Evolutionary conservation across 1,139 yeast species (phyloP).

Genomic region (Scheffersomyces titani): DNA sequence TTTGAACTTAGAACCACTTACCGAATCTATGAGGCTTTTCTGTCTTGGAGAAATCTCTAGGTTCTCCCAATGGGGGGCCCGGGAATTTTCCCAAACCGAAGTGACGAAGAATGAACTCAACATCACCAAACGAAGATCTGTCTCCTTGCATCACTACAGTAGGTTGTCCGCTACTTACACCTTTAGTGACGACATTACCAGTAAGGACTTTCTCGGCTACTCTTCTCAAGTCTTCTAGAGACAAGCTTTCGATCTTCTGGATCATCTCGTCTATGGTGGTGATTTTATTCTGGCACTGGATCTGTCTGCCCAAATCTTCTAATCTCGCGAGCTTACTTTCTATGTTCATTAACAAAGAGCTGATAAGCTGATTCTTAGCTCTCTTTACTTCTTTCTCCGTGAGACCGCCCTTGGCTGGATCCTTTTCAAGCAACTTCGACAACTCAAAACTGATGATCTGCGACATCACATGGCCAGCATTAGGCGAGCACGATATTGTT

Average conservation of each 20-base stretch:
- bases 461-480: conserved; percentile 81
- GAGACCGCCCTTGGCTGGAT: conserved; percentile 60
- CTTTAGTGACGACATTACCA: conserved; percentile 55
- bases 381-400: conserved; percentile 74
- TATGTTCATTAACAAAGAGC: conserved; percentile 89
- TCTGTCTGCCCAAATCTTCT: conserved; percentile 94
- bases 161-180: conserved; percentile 62
- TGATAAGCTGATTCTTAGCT: conserved; percentile 88
- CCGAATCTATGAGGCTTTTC: conserved; percentile 14
- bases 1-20: conserved; percentile 21
- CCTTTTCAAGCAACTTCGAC: conserved; percentile 55
- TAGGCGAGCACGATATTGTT: conserved; percentile 80
- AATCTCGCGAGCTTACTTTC: conserved; percentile 89
- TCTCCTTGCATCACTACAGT: conserved; percentile 90
- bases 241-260: conserved; percentile 64
- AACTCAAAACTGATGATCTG: conserved; percentile 81
- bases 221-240: conserved; percentile 64
- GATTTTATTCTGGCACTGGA: conserved; percentile 78
- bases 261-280: conserved; percentile 88
- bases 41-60: conserved; percentile 26
- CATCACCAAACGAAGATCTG: conserved; percentile 82
- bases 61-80: conserved; percentile 25
- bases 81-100: conserved; percentile 69
- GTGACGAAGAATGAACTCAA: conserved; percentile 60
- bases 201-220: conserved; percentile 80